These are phyloP conservation scores for Psilocybe mexicana DNA, from an alignment of 1,284 basidiomycete genomes.

Conservation along the genomic window DNA sequence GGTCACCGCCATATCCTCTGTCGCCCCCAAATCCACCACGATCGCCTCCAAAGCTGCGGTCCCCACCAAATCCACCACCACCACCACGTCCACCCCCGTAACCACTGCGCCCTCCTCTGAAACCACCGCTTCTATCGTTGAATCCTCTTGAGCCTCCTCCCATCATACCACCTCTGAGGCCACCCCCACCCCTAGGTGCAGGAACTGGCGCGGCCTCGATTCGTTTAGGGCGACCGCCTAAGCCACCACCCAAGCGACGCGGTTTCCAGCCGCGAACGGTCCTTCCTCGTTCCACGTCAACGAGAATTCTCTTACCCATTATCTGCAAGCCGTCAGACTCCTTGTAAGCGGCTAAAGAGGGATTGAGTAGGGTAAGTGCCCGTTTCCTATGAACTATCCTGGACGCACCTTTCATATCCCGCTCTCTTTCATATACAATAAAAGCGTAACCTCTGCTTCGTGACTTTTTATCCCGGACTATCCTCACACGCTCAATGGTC, in stretches of 20 bases:
- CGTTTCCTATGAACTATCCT: constrained; percentile 12
- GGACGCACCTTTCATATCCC: constrained; percentile 94
- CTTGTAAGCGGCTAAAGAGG: constrained; percentile 88
- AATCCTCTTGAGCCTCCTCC: constrained; percentile 25
- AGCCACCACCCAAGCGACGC: constrained; percentile 89
- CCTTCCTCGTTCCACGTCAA: constrained; percentile 97
- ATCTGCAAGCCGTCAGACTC: constrained; percentile 98
- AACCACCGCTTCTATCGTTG: constrained; percentile 30
- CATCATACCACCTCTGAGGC: constrained; percentile 31
- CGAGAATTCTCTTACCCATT: constrained; percentile 91
- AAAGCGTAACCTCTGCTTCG: constrained; percentile 95
- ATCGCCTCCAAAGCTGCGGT: constrained; percentile 26
- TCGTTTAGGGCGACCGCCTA: constrained; percentile 93
- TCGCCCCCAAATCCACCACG: constrained; percentile 40
- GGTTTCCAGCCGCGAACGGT: constrained; percentile 99
- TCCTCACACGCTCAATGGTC: constrained; percentile 87
- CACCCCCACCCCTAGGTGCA: constrained; percentile 34
- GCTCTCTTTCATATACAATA: constrained; percentile 95
- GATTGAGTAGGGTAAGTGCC: constrained; percentile 6
- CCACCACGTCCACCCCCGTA: constrained; percentile 24
- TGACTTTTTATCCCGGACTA: constrained; percentile 88
- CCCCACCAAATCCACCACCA: constrained; percentile 26
- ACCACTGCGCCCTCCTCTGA: constrained; percentile 19
- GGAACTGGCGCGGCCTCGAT: constrained; percentile 49
- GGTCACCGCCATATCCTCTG: constrained; percentile 35